Base-by-base conservation (phyloP, 192 early-diverging fungal genomes). In the Rhizophagus clarus region DNA sequence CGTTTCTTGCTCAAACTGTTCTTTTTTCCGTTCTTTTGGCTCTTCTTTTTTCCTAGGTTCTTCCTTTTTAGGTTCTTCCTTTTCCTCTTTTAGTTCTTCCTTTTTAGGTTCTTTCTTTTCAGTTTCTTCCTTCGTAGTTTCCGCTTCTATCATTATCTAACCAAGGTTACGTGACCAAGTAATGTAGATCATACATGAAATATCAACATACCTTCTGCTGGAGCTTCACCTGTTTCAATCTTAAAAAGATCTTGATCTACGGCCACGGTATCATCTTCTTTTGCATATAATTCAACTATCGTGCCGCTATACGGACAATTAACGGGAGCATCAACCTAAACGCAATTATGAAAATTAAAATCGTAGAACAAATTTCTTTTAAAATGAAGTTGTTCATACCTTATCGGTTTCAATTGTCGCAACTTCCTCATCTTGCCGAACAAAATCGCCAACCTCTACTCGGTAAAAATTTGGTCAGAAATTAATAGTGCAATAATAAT, bases 371-470 rank as follows among this genome's bases (percentile, higher is more conserved):
- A 29, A n/a, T n/a, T 31, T 47, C 9, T 31, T 11, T 64, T 14
- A 11, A 22, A 37, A 71, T 40, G 37, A 74, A 56, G 32, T 11
- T 40, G 26, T n/a, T 51, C 70, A 72, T 84, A 94, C 92, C 91
- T 99, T 99, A 90, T 99, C 98, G 47, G 98, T 99, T 84, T 99
- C 98, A 69, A 99, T 98, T 47, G 96, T 97, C 24, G 96, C 96
- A 42, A 98, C 90, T 82, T 95, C 95, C 82, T 99, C 98, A 80
- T 99, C 98, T 79, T 95, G 89, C 78, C 90, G 89, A 80, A 99
- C 93, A 86, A 91, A 97, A 77, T 99, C 97, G 82, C 98, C 98
- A 56, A 97, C 91, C 89, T 97, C 94, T 96, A 85, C 37, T 20
- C 7, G 67, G 6, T 37, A 69, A 56, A n/a, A 26, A 49, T 60